These are phyloP conservation scores for Trametes punicea DNA, from an alignment of 768 basidiomycete species.

Conservation along the genomic window DNA sequence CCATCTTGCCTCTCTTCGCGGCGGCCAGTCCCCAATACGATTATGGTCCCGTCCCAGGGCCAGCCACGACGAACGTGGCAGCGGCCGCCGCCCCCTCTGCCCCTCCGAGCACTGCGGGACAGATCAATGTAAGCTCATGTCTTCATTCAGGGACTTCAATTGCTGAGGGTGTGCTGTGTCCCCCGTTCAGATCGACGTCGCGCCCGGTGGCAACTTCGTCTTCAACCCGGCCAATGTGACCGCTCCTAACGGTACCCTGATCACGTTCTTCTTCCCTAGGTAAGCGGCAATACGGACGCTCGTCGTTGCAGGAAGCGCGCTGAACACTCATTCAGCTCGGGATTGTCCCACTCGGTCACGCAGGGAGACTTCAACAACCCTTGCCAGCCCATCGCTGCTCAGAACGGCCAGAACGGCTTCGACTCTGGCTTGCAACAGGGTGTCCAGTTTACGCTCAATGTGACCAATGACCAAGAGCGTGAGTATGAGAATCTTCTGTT, in stretches of 20 bases:
- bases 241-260: constrained; percentile 46
- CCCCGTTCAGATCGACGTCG: constrained; percentile 42
- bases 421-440: constrained; percentile 48
- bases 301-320: neutral
- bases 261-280: constrained; percentile 54
- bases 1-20: constrained; percentile 31
- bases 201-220: constrained; percentile 33
- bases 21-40: constrained; percentile 41
- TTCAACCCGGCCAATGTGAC: constrained; percentile 46
- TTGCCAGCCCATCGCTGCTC: constrained; percentile 39
- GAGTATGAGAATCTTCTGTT: constrained; percentile 21
- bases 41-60: constrained; percentile 9
- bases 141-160: neutral
- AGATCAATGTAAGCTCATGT: constrained; percentile 20
- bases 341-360: constrained; percentile 31
- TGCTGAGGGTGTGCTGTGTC: neutral
- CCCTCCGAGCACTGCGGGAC: constrained; percentile 20
- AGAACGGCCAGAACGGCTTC: constrained; percentile 38
- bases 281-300: constrained; percentile 16
- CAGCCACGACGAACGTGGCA: constrained; percentile 25
- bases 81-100: constrained; percentile 32
- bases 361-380: constrained; percentile 29
- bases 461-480: constrained; percentile 48
- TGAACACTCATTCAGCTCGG: neutral
- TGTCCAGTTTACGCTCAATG: constrained; percentile 43